Evolutionary conservation across 1,284 basidiomycete species (phyloP), one percentile per base, ranked within the genome.

Genomic region (Cutaneotrichosporon cavernicola): DNA sequence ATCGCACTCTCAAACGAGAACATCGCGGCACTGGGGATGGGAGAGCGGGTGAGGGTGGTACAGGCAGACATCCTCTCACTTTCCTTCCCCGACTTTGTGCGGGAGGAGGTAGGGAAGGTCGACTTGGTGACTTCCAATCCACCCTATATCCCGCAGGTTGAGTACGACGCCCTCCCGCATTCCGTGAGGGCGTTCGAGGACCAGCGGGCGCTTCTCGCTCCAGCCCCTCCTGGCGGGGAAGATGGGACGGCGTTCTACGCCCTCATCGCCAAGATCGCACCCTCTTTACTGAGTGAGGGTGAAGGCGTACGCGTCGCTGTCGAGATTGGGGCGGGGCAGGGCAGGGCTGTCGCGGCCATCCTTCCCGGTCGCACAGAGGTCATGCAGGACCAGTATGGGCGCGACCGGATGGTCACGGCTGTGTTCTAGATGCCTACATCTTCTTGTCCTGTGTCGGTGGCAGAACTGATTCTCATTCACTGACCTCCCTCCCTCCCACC

Each of bases 71-170:
- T 85, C 62, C 85, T 81, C 70, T 80, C 76, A 65, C 80, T 78
- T 70, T 62, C 59, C 18, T 69, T 69, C 56, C 34, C 52, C 14
- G 36, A 52, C 21, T 38, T 31, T 1, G 34, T 76, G n/a, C 47
- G 31, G 30, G 22, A 32, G 61, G 64, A n/a, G 64, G 68, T 4
- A 88, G 43, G 51, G 30, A 26, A 34, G 2, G 56, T 89, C 77
- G 88, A 94, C 79, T 78, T 97, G 63, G 81, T 97, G 70, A 91
- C 92, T 7, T 88, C 90, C 13, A 97, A 97, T 78, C 94, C 94
- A n/a, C 94, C 94, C 7, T 97, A 97, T 80, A 91, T 97, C 71
- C 83, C 91, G 26, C 82, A 76, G 61, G 66, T 77, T 38, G 88
- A 90, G 64, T 95, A 88, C 75, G 80, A 85, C 50, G 65, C 74